Conservation (phyloP, 257 asterid genomes). For the Nicotiana noctiflora region DNA sequence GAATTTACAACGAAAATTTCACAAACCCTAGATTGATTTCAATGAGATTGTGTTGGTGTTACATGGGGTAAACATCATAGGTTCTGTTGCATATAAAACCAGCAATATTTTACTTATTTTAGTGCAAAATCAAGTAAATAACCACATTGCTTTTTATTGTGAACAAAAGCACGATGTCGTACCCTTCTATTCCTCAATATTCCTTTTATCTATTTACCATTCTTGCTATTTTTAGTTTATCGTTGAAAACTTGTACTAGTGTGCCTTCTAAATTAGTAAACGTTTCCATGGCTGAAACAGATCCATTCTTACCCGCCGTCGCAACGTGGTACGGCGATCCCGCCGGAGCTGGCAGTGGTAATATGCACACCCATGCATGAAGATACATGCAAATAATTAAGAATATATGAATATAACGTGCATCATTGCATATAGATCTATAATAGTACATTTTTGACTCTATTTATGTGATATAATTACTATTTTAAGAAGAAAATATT, state of each 20-base stretch:
- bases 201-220: not conserved
- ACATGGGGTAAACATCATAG: not conserved
- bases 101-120: not conserved
- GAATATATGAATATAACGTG: constrained; percentile 1
- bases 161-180: not conserved
- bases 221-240: not conserved
- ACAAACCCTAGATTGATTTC: not conserved
- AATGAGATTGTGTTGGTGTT: not conserved
- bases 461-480: too few relatives aligned
- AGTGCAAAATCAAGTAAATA: not conserved
- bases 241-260: not conserved
- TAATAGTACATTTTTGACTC: too few relatives aligned
- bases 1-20: not conserved
- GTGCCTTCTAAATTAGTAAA: too few relatives aligned
- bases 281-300: not conserved
- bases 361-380: not conserved
- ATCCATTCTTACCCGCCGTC: not conserved
- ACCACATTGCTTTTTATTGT: not conserved
- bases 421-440: not conserved
- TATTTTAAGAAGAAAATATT: too few relatives aligned
- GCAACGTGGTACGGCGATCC: constrained; percentile 10
- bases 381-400: not conserved
- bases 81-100: not conserved
- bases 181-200: not conserved
- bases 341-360: constrained; percentile 13